phyloP scores from a whole-genome alignment of 1,284 basidiomycete genomes.

The Blastosporella zonata region DNA sequence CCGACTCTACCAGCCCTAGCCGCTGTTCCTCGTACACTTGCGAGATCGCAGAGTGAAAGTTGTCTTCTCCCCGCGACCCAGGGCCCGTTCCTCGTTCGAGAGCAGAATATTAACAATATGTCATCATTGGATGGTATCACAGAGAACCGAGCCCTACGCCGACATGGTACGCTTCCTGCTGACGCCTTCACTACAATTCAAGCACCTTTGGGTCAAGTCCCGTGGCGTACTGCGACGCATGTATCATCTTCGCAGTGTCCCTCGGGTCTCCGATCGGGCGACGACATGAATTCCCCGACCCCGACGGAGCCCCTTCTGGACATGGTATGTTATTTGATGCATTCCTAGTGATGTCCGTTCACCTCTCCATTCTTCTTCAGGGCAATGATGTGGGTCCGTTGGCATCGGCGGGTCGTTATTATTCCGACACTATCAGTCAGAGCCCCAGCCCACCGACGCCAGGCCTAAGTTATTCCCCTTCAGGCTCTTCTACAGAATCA shows the following conservation, averaged over 20 bases:
- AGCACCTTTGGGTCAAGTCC: slow-evolving; percentile 2
- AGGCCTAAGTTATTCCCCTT: slow-evolving; percentile 51
- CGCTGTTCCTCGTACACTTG: slow-evolving; percentile 28
- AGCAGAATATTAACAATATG: not conserved
- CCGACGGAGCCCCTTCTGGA: not conserved
- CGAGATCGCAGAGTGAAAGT: slow-evolving; percentile 42
- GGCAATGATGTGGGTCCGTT: slow-evolving; percentile 1
- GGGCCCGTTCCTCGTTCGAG: slow-evolving; percentile 21
- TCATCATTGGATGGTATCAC: not conserved
- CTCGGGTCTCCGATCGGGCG: not conserved
- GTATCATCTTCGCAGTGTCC: not conserved
- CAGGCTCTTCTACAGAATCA: slow-evolving; percentile 53
- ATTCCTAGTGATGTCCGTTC: not conserved
- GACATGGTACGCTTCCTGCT: slow-evolving; percentile 32
- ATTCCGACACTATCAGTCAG: slow-evolving; percentile 18
- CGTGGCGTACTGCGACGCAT: slow-evolving; percentile 4
- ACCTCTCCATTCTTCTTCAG: not conserved
- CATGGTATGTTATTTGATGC: slow-evolving; percentile 1
- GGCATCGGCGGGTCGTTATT: slow-evolving; percentile 2
- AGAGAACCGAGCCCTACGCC: slow-evolving; percentile 22
- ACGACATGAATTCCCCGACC: slow-evolving; percentile 4
- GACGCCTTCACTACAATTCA: slow-evolving; percentile 22
- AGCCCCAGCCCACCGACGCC: slow-evolving; percentile 48
- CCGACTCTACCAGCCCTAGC: slow-evolving; percentile 19
- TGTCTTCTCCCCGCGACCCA: slow-evolving; percentile 24